These are phyloP conservation scores for Venturia carpophila DNA, from an alignment of 2,329 filamentous ascomycete genomes.

Conservation along the genomic window DNA sequence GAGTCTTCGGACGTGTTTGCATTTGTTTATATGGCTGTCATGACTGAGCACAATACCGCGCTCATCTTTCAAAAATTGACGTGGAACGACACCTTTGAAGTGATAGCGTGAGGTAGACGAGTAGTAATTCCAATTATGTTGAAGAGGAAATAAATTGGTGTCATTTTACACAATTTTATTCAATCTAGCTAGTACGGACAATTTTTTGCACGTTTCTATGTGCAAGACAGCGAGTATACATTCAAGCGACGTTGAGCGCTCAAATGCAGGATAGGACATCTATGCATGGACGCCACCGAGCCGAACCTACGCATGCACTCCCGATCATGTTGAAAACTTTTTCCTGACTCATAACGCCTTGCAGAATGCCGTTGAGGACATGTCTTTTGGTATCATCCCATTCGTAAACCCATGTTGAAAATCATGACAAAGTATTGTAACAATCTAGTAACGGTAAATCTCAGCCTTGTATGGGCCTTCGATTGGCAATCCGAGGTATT, in stretches of 20 bases:
- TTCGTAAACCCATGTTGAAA: slow-evolving; percentile 52
- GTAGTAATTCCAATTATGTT: too few species aligned
- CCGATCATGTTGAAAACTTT: slow-evolving; percentile 16
- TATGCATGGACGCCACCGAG: slow-evolving; percentile 1
- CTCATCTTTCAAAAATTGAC: too few species aligned
- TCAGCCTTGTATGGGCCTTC: slow-evolving; percentile 97
- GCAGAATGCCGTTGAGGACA: slow-evolving; percentile 55
- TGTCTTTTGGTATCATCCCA: slow-evolving; percentile 50
- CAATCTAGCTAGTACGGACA: not conserved
- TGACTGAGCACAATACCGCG: too few species aligned
- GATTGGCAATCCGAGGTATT: slow-evolving; percentile 80
- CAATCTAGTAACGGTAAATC: slow-evolving; percentile 68
- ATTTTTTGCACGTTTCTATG: not conserved
- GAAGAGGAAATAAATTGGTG: too few species aligned
- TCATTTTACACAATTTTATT: too few species aligned
- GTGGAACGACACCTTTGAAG: too few species aligned
- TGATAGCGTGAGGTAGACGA: too few species aligned
- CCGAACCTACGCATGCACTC: not conserved
- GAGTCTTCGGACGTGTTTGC: too few species aligned
- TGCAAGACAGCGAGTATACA: slow-evolving; percentile 2
- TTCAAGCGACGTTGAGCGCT: slow-evolving; percentile 9
- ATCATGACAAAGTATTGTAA: slow-evolving; percentile 20
- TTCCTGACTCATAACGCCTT: slow-evolving; percentile 5
- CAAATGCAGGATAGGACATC: slow-evolving; percentile 1
- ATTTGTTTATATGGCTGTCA: too few species aligned